Evolutionary conservation across 345 rosid species (phyloP), one percentile per base, ranked within the genome.

Genomic region (Pistacia atlantica): DNA sequence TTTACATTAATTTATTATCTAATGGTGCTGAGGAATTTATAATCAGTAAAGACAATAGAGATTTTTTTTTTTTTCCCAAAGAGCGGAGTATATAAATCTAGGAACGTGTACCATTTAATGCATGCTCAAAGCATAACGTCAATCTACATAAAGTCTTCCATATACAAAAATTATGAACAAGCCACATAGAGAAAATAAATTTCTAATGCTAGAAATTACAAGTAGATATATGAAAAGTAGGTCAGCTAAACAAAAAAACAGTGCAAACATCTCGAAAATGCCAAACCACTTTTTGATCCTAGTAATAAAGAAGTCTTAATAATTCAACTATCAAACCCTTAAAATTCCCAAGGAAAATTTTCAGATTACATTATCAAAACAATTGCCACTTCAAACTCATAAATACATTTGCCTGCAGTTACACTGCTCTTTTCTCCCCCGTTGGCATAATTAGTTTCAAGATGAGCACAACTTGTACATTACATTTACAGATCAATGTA

Each of bases 261-360:
- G 48, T 65, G 4, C 1, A 18, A 38, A 35, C 46, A 42, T 42
- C 46, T 25, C 1, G n/a, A 69, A 12, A 69, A 51, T 52, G 25
- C 8, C 11, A 8, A 42, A 51, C n/a, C 72, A 16, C 6, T 51
- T 51, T 51, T 49, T 69, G 68, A 52, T 22, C 60, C 60, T 28
- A 31, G 14, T 46, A 66, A 66, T 46, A 31, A 66, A 31, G 3
- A 12, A 42, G 46, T 42, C 13, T 7, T 20, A 46, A 3, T 46
- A 66, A 66, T 66, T 66, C 35, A 66, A 42, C 70, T 20, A 66
- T 42, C 54, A 20, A 14, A 38, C 46, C 68, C 68, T 42, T 38
- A 35, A 10, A 46, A 11, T 11, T 46, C n/a, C 22, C 17, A 5
- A 42, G 46, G 46, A 42, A 42, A 52, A 2, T 25, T 51, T 48